Evolutionary conservation across 331 rosid species (phyloP).

Genomic region (Telfairia occidentalis): DNA sequence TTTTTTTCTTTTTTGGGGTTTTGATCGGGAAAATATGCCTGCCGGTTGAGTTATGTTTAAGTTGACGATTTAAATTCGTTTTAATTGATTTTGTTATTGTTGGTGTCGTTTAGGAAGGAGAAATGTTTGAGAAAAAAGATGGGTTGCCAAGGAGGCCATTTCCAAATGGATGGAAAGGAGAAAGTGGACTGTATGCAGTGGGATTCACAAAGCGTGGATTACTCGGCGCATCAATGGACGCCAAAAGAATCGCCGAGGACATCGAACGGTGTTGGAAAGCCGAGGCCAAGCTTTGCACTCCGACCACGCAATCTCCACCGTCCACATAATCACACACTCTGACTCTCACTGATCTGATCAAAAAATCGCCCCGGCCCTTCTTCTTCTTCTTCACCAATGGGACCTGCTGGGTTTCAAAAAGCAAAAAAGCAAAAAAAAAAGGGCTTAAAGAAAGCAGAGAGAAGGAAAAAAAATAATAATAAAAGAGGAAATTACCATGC

Average conservation of each 20-base stretch:
- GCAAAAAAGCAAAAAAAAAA: not conserved
- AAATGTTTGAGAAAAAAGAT: slow-evolving; percentile 68
- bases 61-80: no score
- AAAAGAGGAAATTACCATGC: not conserved
- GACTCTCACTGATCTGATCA: no score
- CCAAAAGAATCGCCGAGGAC: slow-evolving; percentile 71
- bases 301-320: slow-evolving; percentile 28
- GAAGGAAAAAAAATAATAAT: not conserved
- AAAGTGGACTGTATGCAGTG: slow-evolving; percentile 68
- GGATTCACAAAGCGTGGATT: slow-evolving; percentile 90
- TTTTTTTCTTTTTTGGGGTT: no score
- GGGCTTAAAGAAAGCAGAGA: not conserved
- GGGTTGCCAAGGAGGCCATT: slow-evolving; percentile 67
- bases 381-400: not conserved
- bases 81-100: not conserved
- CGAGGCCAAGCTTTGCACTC: slow-evolving; percentile 31
- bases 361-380: not conserved
- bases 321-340: not conserved
- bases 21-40: no score
- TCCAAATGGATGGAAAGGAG: slow-evolving; percentile 95
- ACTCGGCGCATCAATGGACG: slow-evolving; percentile 81
- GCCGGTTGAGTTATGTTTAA: no score
- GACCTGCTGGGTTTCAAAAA: not conserved
- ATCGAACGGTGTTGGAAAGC: slow-evolving; percentile 54
- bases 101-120: slow-evolving; percentile 40